Percentiles rank a stretch among this genome's conserved stretches.
Conservation (phyloP, 257 asterid genomes). For the Fraxinus excelsior region DNA sequence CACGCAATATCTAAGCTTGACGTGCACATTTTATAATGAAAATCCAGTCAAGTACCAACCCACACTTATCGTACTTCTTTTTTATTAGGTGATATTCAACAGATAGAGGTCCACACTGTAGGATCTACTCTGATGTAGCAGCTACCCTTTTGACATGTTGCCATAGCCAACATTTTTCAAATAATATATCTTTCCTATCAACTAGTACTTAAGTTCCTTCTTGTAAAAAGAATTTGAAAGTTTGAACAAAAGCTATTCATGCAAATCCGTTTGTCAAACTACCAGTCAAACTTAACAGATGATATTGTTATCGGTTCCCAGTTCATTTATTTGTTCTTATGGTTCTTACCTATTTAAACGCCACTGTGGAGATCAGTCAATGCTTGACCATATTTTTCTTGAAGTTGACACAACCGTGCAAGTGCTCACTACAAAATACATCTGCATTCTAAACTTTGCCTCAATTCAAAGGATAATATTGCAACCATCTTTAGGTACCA, state of each 20-base stretch:
- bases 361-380: constrained; percentile 3
- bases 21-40: too few species aligned
- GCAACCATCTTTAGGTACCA: background rate
- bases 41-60: too few species aligned
- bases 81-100: too few species aligned
- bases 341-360: background rate
- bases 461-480: background rate
- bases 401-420: background rate
- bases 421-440: background rate
- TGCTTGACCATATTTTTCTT: background rate
- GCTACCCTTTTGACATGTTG: background rate
- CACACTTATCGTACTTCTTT: too few species aligned
- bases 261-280: background rate
- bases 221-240: constrained; percentile 1
- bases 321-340: background rate
- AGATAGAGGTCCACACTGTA: too few species aligned
- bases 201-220: constrained; percentile 7
- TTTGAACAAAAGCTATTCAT: background rate
- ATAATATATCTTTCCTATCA: constrained; percentile 3
- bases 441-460: background rate
- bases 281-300: background rate
- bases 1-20: too few species aligned
- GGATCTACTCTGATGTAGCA: too few species aligned
- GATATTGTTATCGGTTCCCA: background rate
- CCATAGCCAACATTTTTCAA: constrained; percentile 13